Conservation (phyloP, 169 alveolate species). For the Ichthyophthirius multifiliis region DNA sequence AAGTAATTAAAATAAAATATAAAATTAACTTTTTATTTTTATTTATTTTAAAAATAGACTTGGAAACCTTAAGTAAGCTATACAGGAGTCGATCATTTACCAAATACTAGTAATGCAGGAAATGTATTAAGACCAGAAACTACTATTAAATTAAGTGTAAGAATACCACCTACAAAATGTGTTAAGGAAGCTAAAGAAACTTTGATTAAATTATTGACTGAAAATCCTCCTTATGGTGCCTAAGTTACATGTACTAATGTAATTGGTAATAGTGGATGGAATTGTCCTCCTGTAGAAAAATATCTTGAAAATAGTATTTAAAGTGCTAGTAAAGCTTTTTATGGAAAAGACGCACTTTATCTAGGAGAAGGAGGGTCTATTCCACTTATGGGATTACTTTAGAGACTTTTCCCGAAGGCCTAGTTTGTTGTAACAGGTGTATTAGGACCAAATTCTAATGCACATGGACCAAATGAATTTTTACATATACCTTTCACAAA, state of each 20-base stretch:
- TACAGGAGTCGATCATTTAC: slow-evolving; percentile 78
- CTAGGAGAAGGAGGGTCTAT: slow-evolving; percentile 80
- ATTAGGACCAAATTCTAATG: slow-evolving; percentile 73
- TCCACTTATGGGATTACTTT: slow-evolving; percentile 73
- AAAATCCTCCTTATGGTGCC: slow-evolving; percentile 75
- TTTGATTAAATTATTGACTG: slow-evolving; percentile 51
- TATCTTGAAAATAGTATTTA: slow-evolving; percentile 20
- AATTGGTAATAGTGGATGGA: slow-evolving; percentile 63
- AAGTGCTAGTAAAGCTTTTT: slow-evolving; percentile 13
- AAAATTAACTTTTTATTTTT: not conserved
- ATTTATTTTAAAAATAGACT: slow-evolving; percentile 40
- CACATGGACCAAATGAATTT: slow-evolving; percentile 57
- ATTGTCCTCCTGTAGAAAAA: not conserved
- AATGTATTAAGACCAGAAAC: slow-evolving; percentile 79
- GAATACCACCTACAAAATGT: slow-evolving; percentile 77
- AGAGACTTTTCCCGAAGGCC: slow-evolving; percentile 71
- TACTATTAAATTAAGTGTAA: slow-evolving; percentile 51
- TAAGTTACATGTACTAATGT: slow-evolving; percentile 41
- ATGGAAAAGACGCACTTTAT: slow-evolving; percentile 6
- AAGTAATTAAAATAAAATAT: not conserved
- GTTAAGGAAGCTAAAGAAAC: slow-evolving; percentile 44
- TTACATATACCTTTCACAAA: slow-evolving; percentile 15
- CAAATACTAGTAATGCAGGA: slow-evolving; percentile 71
- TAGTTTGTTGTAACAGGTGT: slow-evolving; percentile 71
- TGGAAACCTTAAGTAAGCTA: slow-evolving; percentile 69